phyloP scores from a whole-genome alignment of 2,329 filamentous ascomycete species.

The Neocucurbitaria cava region DNA sequence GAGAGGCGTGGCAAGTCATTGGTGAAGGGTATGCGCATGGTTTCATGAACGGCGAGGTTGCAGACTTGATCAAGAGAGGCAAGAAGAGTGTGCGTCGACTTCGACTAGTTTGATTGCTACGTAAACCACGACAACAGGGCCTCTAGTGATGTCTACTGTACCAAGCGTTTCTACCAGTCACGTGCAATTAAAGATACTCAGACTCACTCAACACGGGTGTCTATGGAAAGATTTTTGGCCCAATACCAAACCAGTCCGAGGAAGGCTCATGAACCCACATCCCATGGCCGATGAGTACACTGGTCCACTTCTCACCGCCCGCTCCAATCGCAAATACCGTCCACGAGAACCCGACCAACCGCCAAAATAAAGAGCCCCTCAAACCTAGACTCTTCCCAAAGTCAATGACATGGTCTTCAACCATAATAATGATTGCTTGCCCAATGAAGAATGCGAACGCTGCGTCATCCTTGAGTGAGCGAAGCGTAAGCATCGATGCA shows the following conservation, averaged over 20 bases:
- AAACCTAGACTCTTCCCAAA: constrained; percentile 27
- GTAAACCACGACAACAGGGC: neutral
- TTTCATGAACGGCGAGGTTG: constrained; percentile 38
- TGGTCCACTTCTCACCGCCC: constrained; percentile 12
- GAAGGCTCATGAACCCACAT: constrained; percentile 29
- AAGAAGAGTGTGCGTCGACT: constrained; percentile 15
- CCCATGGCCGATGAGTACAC: constrained; percentile 11
- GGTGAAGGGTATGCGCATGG: constrained; percentile 39
- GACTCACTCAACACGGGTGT: neutral
- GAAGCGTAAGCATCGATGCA: constrained; percentile 23
- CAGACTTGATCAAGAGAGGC: constrained; percentile 15
- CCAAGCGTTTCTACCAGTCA: neutral
- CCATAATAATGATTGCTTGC: constrained; percentile 35
- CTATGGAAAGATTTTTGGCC: constrained; percentile 9
- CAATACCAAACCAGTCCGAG: constrained; percentile 29
- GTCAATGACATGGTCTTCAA: constrained; percentile 39
- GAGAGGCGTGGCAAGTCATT: constrained; percentile 33
- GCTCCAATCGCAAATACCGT: constrained; percentile 26
- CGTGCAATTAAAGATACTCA: neutral
- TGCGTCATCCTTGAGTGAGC: constrained; percentile 20
- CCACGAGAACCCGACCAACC: constrained; percentile 30
- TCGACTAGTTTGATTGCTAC: constrained; percentile 16
- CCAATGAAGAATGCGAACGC: constrained; percentile 26
- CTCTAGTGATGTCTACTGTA: too few relatives aligned
- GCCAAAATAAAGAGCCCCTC: constrained; percentile 21